phyloP scores from a whole-genome alignment of 208 protist genomes.

The Acanthamoeba royreba region DNA sequence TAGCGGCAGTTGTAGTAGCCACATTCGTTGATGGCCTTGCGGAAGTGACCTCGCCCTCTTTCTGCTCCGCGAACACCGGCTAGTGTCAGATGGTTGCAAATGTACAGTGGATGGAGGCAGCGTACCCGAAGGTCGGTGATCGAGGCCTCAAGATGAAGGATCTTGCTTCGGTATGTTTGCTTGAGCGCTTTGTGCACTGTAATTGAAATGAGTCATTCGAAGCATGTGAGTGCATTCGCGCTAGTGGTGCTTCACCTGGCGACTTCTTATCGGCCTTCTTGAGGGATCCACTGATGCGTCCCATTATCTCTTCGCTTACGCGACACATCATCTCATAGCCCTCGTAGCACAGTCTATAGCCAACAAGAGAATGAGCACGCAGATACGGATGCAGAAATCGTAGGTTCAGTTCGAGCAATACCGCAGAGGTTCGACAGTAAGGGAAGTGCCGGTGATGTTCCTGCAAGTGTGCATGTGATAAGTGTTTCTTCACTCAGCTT shows the following conservation, averaged over 20 bases:
- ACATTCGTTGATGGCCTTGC: background rate
- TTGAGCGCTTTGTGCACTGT: conserved; percentile 6
- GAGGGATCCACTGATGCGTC: background rate
- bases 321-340: background rate
- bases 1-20: background rate
- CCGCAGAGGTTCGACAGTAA: background rate
- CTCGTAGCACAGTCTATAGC: background rate
- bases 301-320: background rate
- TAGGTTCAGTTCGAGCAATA: too few relatives aligned
- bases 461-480: too few relatives aligned
- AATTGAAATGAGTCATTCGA: background rate
- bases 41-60: background rate
- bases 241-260: background rate
- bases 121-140: background rate
- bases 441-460: background rate
- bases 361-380: background rate
- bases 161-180: background rate
- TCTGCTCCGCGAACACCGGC: too few relatives aligned
- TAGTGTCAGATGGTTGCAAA: background rate
- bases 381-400: too few relatives aligned
- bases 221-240: background rate
- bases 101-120: background rate
- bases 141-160: background rate
- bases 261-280: conserved; percentile 16
- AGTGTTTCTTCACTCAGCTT: too few relatives aligned